Conservation (phyloP, 768 basidiomycete species). For the Trametes meyenii region DNA sequence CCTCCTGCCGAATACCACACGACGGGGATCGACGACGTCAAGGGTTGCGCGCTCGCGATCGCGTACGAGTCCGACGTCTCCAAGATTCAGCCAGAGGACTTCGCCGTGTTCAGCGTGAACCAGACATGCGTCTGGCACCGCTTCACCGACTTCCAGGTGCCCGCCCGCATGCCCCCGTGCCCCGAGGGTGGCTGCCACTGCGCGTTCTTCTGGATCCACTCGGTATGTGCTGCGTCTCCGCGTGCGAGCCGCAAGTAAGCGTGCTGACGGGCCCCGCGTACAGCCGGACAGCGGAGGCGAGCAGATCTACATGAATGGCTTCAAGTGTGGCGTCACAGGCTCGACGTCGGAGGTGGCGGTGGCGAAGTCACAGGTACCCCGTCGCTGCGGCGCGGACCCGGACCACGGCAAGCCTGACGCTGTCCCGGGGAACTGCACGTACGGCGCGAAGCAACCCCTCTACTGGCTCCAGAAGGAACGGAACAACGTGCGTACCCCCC, state of each 20-base stretch:
- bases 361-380: slow-evolving; percentile 57
- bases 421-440: slow-evolving; percentile 66
- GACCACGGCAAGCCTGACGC: slow-evolving; percentile 45
- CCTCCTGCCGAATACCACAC: slow-evolving; percentile 54
- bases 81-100: slow-evolving; percentile 64
- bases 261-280: neutral
- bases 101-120: slow-evolving; percentile 76
- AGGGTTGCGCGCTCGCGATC: slow-evolving; percentile 72
- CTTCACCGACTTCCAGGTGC: slow-evolving; percentile 71
- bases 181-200: slow-evolving; percentile 66
- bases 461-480: slow-evolving; percentile 68
- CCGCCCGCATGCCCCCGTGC: slow-evolving; percentile 67
- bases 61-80: slow-evolving; percentile 67
- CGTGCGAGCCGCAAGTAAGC: neutral
- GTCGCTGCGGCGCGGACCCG: slow-evolving; percentile 66
- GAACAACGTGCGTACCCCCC: slow-evolving; percentile 54
- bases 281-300: slow-evolving; percentile 58
- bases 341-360: slow-evolving; percentile 53
- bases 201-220: slow-evolving; percentile 77
- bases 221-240: slow-evolving; percentile 36
- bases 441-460: slow-evolving; percentile 68
- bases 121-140: slow-evolving; percentile 75
- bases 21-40: slow-evolving; percentile 52
- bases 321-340: slow-evolving; percentile 63
- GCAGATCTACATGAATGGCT: slow-evolving; percentile 79